phyloP scores from a whole-genome alignment of 441 rosid species.

The Breynia disticha region DNA sequence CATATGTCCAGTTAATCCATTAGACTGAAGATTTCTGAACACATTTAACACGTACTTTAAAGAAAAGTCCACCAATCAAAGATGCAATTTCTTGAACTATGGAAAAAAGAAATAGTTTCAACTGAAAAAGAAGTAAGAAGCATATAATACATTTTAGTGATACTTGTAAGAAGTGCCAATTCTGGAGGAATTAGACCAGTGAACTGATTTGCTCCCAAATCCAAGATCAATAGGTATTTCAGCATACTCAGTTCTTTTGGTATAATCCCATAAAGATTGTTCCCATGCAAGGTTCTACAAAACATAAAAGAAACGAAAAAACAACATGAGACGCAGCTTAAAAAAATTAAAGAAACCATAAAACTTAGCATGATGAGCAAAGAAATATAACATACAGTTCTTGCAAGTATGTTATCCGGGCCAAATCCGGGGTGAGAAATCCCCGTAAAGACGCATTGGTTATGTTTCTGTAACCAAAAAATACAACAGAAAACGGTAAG shows the following conservation, averaged over 20 bases:
- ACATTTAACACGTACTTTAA: conserved; percentile 15
- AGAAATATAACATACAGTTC: conserved; percentile 50
- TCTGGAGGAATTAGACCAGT: conserved; percentile 82
- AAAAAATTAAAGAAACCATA: neutral
- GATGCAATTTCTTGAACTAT: neutral
- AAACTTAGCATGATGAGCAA: neutral
- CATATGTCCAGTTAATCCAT: conserved; percentile 69
- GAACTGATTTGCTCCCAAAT: conserved; percentile 81
- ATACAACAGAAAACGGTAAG: conserved; percentile 5
- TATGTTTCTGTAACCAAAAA: conserved; percentile 59
- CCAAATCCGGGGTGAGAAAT: conserved; percentile 76
- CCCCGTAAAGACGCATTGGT: conserved; percentile 63
- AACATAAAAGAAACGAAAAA: conserved; percentile 9
- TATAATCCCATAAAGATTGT: conserved; percentile 59
- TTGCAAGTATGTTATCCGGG: conserved; percentile 55
- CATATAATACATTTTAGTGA: conserved; percentile 37
- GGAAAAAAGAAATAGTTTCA: neutral
- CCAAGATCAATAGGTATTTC: conserved; percentile 64
- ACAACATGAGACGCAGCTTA: neutral
- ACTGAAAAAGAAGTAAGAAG: no score
- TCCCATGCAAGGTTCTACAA: conserved; percentile 62
- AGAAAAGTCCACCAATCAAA: conserved; percentile 6
- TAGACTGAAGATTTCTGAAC: conserved; percentile 76
- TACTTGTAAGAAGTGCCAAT: conserved; percentile 51
- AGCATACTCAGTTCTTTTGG: conserved; percentile 82